Evolutionary conservation across 768 basidiomycete genomes (phyloP).

Genomic region (Mycena albidolilacea): DNA sequence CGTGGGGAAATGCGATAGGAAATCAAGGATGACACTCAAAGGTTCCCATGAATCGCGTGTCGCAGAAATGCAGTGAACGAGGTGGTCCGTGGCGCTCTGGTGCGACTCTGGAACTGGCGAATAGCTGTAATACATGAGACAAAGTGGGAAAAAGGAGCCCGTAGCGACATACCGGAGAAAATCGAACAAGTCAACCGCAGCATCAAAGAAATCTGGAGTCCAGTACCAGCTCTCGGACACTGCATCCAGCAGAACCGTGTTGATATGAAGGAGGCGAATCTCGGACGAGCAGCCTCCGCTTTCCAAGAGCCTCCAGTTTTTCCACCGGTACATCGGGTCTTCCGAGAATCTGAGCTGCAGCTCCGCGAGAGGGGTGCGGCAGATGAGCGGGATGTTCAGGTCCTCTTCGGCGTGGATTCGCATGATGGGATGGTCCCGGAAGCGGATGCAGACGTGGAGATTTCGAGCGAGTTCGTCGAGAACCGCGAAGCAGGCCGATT

Average conservation of each 20-base stretch:
- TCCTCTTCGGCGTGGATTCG: conserved; percentile 6
- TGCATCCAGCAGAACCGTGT: not conserved
- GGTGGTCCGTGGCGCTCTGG: not conserved
- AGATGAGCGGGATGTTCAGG: not conserved
- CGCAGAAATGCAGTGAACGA: not conserved
- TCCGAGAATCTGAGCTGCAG: not conserved
- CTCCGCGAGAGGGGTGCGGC: not conserved
- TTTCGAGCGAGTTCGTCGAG: not conserved
- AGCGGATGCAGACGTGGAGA: not conserved
- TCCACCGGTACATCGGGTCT: conserved; percentile 7
- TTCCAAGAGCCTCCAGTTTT: not conserved
- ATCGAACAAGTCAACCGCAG: conserved; percentile 21
- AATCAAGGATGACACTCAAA: not conserved
- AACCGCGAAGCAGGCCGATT: not conserved
- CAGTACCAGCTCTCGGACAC: not conserved
- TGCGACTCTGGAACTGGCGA: not conserved
- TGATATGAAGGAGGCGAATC: not conserved
- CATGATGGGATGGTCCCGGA: not conserved
- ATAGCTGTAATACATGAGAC: not conserved
- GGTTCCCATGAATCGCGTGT: conserved; percentile 2
- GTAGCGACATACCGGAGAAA: conserved; percentile 8
- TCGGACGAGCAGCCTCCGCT: not conserved
- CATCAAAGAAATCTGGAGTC: conserved; percentile 18
- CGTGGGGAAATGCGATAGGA: not conserved
- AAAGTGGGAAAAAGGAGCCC: not conserved